Base-by-base conservation (phyloP, 495 filamentous ascomycete species). In the Hypoxylon perforatum region DNA sequence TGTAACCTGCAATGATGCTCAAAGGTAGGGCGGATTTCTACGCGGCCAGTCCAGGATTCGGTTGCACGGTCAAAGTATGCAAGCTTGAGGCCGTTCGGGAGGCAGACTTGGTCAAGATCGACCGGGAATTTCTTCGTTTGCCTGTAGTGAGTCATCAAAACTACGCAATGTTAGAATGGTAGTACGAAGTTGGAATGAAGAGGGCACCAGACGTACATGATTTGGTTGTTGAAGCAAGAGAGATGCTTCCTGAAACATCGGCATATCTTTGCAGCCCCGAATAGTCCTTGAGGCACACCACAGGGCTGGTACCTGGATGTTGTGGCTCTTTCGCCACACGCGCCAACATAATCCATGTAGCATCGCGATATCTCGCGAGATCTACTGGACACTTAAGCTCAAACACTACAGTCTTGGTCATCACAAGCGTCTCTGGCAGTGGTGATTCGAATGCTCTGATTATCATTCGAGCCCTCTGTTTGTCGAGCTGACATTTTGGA, bases 381-480 rank as follows among this genome's bases (percentile, higher is more conserved):
- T 53, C 61, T 17, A 61, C 45, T 4, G 79, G 80, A 44, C 73
- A 75, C 12, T 51, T 45, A 1, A 86, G 70, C 59, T 86, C 83
- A 44, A 85, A 85, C 0, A 83, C 55, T 8, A 77, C 68, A 5
- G 71, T 71, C 45, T 79, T 80, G 0, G 70, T 64, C 46, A 75
- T 59, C 17, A 66, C 23, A 3, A 53, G 22, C 11, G 75, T 57
- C 10, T 57, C 33, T 0, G 84, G 83, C 0, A 86, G 68, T 8
- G 75, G 74, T 58, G 80, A 58, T 63, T 86, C 84, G 51, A 80
- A 75, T 12, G 77, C 61, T 57, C 51, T 46, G 44, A 85, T 81
- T 5, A 65, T 51, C 22, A 82, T 75, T n/a, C 61, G 39, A 14
- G 72, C 67, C 10, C 73, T 55, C 19, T 65, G 23, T 19, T 49